Evolutionary conservation across 73 alveolate genomes (phyloP).

Genomic region (Paramecium octaurelia): DNA sequence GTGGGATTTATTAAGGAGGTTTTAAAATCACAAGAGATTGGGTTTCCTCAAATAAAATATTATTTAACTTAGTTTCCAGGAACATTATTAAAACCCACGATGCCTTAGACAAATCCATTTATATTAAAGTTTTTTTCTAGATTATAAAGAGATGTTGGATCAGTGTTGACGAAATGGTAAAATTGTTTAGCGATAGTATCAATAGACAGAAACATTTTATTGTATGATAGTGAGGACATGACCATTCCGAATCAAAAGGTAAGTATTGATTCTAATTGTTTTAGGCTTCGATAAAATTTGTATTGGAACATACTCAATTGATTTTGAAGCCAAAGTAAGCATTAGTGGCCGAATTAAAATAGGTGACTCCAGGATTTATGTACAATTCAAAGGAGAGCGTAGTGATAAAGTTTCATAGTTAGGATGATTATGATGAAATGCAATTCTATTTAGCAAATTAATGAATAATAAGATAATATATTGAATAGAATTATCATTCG

Average conservation of each 20-base stretch:
- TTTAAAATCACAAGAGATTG: background rate
- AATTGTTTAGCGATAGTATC: background rate
- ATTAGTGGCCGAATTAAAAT: background rate
- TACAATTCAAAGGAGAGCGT: background rate
- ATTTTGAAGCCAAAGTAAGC: background rate
- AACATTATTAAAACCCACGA: background rate
- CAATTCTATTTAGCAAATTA: background rate
- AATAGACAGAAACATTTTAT: background rate
- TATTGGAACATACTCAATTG: background rate
- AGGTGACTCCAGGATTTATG: background rate
- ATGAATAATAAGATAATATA: background rate
- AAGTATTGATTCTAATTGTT: too few species aligned
- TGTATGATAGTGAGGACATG: constrained; percentile 25
- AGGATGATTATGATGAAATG: constrained; percentile 22
- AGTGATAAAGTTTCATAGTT: background rate
- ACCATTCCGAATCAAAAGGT: constrained; percentile 10
- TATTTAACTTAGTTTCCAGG: background rate
- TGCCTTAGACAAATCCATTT: constrained; percentile 28
- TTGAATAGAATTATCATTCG: background rate
- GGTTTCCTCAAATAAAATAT: background rate
- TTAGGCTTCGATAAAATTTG: constrained; percentile 28
- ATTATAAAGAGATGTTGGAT: constrained; percentile 34
- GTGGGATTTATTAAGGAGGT: background rate
- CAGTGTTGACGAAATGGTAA: background rate
- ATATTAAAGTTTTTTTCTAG: background rate